Conservation (phyloP, 768 basidiomycete genomes). For the Mrakia blollopis region DNA sequence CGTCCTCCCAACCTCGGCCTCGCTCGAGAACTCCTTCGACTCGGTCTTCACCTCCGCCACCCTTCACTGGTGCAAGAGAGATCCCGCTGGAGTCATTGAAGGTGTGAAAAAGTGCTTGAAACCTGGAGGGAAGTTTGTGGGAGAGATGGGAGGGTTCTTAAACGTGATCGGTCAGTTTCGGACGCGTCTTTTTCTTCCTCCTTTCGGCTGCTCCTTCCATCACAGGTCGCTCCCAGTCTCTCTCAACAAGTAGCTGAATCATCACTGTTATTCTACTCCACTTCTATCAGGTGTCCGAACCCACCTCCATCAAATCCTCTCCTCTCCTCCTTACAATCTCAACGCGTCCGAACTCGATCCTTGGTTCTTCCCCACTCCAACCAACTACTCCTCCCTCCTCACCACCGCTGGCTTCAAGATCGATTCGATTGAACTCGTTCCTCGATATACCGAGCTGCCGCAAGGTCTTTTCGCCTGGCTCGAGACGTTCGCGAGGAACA, state of each 20-base stretch:
- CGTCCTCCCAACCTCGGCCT: constrained; percentile 29
- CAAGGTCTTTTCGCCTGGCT: constrained; percentile 57
- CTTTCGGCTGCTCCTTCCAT: background rate
- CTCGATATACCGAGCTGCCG: constrained; percentile 44
- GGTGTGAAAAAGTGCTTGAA: constrained; percentile 61
- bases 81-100: constrained; percentile 62
- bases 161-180: constrained; percentile 58
- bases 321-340: constrained; percentile 37
- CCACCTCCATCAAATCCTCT: constrained; percentile 55
- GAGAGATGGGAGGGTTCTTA: constrained; percentile 72
- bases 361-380: constrained; percentile 75
- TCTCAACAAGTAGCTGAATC: background rate
- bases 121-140: constrained; percentile 63
- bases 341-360: constrained; percentile 64
- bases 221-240: background rate
- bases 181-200: background rate
- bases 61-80: constrained; percentile 77
- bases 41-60: constrained; percentile 68
- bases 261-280: background rate
- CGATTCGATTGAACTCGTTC: constrained; percentile 37
- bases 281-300: constrained; percentile 54
- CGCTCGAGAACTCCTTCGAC: constrained; percentile 52
- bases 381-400: constrained; percentile 52
- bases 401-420: constrained; percentile 33
- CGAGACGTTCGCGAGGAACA: constrained; percentile 58